These are phyloP conservation scores for Didymella pinodella DNA, from an alignment of 2,329 filamentous ascomycete species.

Conservation along the genomic window DNA sequence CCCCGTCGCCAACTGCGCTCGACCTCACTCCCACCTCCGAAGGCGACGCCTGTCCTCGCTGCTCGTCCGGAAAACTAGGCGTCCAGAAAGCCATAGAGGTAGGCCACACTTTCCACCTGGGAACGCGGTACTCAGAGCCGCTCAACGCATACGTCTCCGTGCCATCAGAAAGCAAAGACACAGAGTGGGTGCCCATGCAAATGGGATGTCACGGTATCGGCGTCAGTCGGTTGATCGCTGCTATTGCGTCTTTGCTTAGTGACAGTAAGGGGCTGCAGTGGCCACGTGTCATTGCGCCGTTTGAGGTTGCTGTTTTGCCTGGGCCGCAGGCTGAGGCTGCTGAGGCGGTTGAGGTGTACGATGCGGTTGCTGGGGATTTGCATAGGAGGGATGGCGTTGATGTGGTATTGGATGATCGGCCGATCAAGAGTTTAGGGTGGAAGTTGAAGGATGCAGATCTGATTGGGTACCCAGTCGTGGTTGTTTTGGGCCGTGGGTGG, in stretches of 20 bases:
- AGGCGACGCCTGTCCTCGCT: conserved; percentile 78
- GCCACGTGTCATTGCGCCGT: conserved; percentile 87
- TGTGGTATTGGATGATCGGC: conserved; percentile 52
- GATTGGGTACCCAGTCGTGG: conserved; percentile 83
- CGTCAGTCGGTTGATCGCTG: conserved; percentile 86
- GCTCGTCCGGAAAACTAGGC: conserved; percentile 67
- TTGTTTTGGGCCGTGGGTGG: conserved; percentile 71
- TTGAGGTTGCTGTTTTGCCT: conserved; percentile 74
- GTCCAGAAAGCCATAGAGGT: conserved; percentile 83
- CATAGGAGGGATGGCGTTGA: conserved; percentile 25
- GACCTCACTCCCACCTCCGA: conserved; percentile 71
- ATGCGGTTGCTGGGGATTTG: conserved; percentile 57
- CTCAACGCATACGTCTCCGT: conserved; percentile 69
- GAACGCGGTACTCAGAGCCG: conserved; percentile 83
- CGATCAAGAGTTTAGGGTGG: conserved; percentile 72
- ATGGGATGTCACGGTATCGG: conserved; percentile 99
- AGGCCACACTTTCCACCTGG: conserved; percentile 93
- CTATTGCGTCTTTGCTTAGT: conserved; percentile 69
- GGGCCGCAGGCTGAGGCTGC: conserved; percentile 54
- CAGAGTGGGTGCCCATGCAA: conserved; percentile 67
- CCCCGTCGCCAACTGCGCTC: conserved; percentile 2
- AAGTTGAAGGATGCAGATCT: conserved; percentile 91
- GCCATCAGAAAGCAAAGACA: conserved; percentile 44
- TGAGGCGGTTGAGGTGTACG: conserved; percentile 68
- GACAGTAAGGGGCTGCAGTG: conserved; percentile 74